Conservation (phyloP, 345 rosid genomes). For the Bruguiera gymnorhiza region DNA sequence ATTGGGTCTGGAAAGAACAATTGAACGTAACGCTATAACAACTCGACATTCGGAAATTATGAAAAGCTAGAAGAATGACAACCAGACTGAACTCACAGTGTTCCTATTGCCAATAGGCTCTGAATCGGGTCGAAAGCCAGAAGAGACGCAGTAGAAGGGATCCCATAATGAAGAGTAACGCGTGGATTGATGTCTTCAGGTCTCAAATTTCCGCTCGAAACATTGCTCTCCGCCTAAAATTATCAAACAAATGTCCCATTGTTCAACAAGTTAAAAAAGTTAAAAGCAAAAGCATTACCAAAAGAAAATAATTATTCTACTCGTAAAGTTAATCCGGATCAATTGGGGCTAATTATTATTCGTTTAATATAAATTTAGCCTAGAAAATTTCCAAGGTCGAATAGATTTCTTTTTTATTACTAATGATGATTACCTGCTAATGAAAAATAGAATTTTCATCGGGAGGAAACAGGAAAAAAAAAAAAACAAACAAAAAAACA, state of each 20-base stretch:
- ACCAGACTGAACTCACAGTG: conserved; percentile 20
- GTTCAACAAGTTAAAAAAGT: background rate
- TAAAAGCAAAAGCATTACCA: background rate
- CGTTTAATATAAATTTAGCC: too few species aligned
- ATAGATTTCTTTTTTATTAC: too few species aligned
- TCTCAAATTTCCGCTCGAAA: conserved; percentile 2
- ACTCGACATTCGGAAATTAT: background rate
- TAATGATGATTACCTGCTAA: too few species aligned
- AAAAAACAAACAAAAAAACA: too few species aligned
- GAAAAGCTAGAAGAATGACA: background rate
- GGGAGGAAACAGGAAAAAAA: too few species aligned
- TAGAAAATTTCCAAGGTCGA: too few species aligned
- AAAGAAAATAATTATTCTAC: too few species aligned
- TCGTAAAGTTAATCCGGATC: too few species aligned
- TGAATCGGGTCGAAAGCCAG: conserved; percentile 32
- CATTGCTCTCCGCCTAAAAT: conserved; percentile 4
- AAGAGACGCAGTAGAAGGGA: conserved; percentile 26
- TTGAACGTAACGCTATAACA: background rate
- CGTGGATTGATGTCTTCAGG: conserved; percentile 18
- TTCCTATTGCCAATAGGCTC: conserved; percentile 28
- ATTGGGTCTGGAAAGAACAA: background rate
- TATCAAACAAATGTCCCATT: background rate
- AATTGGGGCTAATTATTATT: too few species aligned
- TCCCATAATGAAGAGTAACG: conserved; percentile 26
- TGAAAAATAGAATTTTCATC: too few species aligned